Conservation (phyloP, 1,139 yeast genomes). For the Suhomyces chickasaworum region DNA sequence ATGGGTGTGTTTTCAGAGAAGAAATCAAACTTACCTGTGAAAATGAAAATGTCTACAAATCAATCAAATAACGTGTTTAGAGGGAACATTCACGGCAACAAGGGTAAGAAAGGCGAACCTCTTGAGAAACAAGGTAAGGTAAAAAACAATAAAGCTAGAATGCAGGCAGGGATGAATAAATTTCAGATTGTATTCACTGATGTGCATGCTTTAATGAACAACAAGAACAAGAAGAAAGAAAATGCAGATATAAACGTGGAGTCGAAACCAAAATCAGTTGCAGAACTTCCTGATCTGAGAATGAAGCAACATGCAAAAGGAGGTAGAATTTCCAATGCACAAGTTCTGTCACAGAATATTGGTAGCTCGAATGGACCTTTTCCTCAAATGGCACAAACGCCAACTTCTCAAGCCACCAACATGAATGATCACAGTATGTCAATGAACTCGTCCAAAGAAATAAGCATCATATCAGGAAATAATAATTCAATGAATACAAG, state of each 20-base stretch:
- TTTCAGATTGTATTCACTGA: slow-evolving; percentile 58
- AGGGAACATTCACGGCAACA: slow-evolving; percentile 22
- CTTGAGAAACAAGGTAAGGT: slow-evolving; percentile 2
- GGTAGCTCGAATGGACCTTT: background rate
- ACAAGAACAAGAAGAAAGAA: slow-evolving; percentile 31
- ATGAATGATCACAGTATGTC: slow-evolving; percentile 21
- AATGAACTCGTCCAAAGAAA: slow-evolving; percentile 26
- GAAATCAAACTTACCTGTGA: slow-evolving; percentile 13
- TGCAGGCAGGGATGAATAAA: slow-evolving; percentile 50
- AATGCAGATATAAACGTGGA: background rate
- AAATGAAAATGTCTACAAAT: slow-evolving; percentile 5
- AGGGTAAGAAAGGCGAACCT: slow-evolving; percentile 11
- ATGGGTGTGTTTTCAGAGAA: slow-evolving; percentile 50
- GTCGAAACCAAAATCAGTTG: background rate
- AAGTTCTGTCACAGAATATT: slow-evolving; percentile 6
- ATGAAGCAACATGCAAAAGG: slow-evolving; percentile 6
- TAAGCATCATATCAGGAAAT: slow-evolving; percentile 29
- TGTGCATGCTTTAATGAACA: slow-evolving; percentile 47
- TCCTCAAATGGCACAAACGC: slow-evolving; percentile 3
- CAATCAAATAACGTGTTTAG: slow-evolving; percentile 12
- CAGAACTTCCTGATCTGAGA: background rate
- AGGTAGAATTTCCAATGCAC: slow-evolving; percentile 12
- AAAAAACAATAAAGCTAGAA: slow-evolving; percentile 29
- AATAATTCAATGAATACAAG: slow-evolving; percentile 34
- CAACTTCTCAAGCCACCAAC: slow-evolving; percentile 5